Evolutionary conservation across 352 stramenopile species (phyloP), one percentile per base, ranked within the genome.

Genomic region (Globisporangium carolinianum): DNA sequence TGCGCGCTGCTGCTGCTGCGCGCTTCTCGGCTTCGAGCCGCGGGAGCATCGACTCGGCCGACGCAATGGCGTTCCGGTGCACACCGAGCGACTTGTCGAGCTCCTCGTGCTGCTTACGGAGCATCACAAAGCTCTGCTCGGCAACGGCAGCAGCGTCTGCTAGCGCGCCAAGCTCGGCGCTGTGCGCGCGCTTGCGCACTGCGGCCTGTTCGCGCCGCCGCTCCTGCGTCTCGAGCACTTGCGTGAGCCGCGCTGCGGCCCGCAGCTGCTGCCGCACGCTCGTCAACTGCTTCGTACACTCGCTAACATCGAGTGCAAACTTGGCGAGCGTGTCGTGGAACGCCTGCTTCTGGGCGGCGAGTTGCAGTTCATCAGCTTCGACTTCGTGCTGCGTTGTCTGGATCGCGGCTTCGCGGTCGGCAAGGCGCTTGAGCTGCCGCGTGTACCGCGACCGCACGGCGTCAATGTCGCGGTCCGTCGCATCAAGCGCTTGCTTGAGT

Each of bases 1-100:
- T 91, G n/a, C 84, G 76, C 52, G 91, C 75, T 11, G 82, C 63
- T 38, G 82, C 84, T 32, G 84, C 79, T 0, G 68, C 62, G 58
- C 92, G 91, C 65, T 94, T 94, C 50, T 94, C 84, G 46, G 84
- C 69, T 49, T 92, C 84, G 10, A 92, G 71, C 8, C 76, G 72
- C 1, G 84, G 84, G 50, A 94, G 87, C 71, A 89, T 87, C 9
- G 82, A 70, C 47, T 89, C 79, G 8, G 84, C 84, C 7, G 84
- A 91, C 17, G 83, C 82, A 53, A 92, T 91, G 11, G 83, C 78
- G 60, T 90, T 92, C n/a, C 72, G 75, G 54, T 91, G 80, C 47
- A 89, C 76, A 14, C 67, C 66, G 48, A 89, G 57, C 18, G 81
- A 89, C 57, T 89, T 89, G 55, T 89, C 74, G 4, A 89, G 68